These are phyloP conservation scores for Eragrostis curvula DNA, from an alignment of 176 grass and related monocot species.

Conservation along the genomic window DNA sequence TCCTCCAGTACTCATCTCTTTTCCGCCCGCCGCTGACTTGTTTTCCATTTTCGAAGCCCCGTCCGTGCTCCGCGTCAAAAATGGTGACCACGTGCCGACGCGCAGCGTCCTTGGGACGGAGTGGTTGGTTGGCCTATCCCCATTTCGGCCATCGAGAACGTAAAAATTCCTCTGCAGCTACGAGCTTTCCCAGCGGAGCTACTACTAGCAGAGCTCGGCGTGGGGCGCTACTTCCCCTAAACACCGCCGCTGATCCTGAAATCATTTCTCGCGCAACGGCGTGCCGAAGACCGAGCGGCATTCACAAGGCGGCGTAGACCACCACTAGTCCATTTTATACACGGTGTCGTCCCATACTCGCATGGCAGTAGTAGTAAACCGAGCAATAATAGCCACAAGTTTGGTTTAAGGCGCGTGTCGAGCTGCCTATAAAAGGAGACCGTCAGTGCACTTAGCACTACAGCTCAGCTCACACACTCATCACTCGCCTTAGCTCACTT, in stretches of 20 bases:
- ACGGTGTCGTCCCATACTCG: too few species aligned
- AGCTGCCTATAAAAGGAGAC: constrained; percentile 31
- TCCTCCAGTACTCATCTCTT: background rate
- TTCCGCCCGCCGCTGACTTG: background rate
- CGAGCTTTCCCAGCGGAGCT: too few species aligned
- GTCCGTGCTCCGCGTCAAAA: background rate
- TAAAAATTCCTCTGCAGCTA: too few species aligned
- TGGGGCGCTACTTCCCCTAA: background rate
- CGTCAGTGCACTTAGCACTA: background rate
- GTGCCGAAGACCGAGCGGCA: background rate
- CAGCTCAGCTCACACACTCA: constrained; percentile 9
- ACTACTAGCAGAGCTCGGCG: background rate
- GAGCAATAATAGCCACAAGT: background rate
- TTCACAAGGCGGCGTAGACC: constrained; percentile 11
- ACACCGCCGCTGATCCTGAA: background rate
- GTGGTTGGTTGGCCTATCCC: too few species aligned
- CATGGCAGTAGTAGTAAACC: too few species aligned
- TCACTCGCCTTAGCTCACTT: background rate
- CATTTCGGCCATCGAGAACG: too few species aligned
- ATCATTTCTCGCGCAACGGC: background rate
- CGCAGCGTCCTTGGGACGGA: too few species aligned
- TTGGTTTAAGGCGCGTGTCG: background rate
- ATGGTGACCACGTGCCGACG: background rate
- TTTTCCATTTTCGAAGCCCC: background rate
- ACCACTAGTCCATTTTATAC: background rate